Conservation (phyloP, 1,139 yeast genomes). For the Geotrichum carabidarum region DNA sequence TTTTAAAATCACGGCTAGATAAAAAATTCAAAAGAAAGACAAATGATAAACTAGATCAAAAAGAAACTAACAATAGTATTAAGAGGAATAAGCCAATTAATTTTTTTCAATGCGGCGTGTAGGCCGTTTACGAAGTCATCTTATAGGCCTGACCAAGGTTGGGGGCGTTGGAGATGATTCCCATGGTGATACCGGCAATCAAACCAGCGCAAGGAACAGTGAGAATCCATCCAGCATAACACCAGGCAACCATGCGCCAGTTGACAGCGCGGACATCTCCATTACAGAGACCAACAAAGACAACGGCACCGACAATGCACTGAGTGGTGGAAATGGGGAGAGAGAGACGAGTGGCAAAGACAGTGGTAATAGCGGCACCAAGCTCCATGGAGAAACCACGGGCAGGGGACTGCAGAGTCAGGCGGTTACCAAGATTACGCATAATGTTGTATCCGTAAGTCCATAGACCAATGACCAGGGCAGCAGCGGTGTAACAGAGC, state of each 20-base stretch:
- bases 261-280: conserved; percentile 58
- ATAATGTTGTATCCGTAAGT: conserved; percentile 68
- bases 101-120: background rate
- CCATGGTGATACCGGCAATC: conserved; percentile 63
- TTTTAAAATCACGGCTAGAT: background rate
- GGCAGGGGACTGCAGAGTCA: conserved; percentile 72
- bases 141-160: conserved; percentile 40
- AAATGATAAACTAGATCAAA: too few species aligned
- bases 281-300: conserved; percentile 71
- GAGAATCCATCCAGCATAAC: conserved; percentile 67
- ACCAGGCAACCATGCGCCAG: conserved; percentile 74
- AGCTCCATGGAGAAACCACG: conserved; percentile 76
- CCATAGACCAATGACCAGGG: conserved; percentile 68
- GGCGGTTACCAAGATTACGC: conserved; percentile 66
- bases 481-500: conserved; percentile 61
- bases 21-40: background rate
- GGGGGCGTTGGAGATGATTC: conserved; percentile 64
- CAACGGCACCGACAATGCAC: conserved; percentile 76
- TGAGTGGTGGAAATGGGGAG: conserved; percentile 77
- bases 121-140: conserved; percentile 4
- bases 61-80: background rate
- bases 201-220: conserved; percentile 73
- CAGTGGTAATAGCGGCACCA: conserved; percentile 73
- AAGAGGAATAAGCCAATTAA: background rate
- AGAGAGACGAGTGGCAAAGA: conserved; percentile 66